Conservation (phyloP, 306 rosid genomes). For the Pterocarpus macrocarpus region DNA sequence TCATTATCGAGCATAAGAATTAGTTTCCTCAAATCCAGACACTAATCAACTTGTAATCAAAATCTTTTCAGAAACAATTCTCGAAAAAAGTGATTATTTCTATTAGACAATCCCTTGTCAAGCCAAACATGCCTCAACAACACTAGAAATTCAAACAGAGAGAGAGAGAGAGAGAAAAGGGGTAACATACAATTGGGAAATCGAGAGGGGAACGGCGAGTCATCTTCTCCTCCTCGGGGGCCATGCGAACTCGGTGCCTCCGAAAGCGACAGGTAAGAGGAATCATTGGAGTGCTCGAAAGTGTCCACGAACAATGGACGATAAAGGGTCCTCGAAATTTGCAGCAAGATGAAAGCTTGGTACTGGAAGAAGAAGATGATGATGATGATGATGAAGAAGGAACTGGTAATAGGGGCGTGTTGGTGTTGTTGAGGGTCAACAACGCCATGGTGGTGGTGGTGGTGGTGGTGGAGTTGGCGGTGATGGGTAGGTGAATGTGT, state of each 20-base stretch:
- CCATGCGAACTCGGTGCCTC: conserved; percentile 76
- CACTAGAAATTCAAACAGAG: not conserved
- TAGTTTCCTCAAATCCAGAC: too few relatives aligned
- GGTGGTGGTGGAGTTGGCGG: not conserved
- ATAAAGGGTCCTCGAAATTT: conserved; percentile 10
- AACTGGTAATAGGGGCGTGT: not conserved
- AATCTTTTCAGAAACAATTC: too few relatives aligned
- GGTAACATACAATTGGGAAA: conserved; percentile 69
- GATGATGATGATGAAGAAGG: conserved; percentile 35
- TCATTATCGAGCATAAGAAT: too few relatives aligned
- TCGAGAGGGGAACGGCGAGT: conserved; percentile 90
- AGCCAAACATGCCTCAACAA: not conserved
- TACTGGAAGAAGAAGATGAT: conserved; percentile 23
- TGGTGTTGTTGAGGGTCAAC: conserved; percentile 21
- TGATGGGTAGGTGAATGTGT: not conserved
- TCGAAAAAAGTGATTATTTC: too few relatives aligned
- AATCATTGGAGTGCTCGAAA: not conserved
- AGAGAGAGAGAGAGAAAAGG: not conserved
- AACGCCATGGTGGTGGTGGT: conserved; percentile 68
- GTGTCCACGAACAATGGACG: conserved; percentile 23
- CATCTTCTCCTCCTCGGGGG: conserved; percentile 84
- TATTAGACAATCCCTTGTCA: not conserved
- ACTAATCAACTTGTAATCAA: too few relatives aligned
- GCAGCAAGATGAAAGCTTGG: conserved; percentile 31
- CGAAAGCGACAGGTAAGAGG: conserved; percentile 30